Conservation (phyloP, 768 basidiomycete genomes). For the Boletus vinaceobasis region DNA sequence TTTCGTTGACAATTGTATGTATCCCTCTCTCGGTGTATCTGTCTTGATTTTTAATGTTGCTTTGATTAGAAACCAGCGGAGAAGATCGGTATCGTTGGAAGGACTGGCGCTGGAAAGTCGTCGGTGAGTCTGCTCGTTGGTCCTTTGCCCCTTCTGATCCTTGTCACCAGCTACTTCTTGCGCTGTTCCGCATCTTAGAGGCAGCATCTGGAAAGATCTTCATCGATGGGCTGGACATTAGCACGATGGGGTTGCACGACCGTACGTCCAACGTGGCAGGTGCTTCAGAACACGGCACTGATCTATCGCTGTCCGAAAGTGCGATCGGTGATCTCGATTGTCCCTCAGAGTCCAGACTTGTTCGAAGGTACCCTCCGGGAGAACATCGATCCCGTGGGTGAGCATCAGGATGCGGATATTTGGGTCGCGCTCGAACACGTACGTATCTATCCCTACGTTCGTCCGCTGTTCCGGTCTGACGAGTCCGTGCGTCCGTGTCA, state of each 20-base stretch:
- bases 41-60: slow-evolving; percentile 3
- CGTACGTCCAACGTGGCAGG: slow-evolving; percentile 5
- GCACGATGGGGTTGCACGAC: slow-evolving; percentile 71
- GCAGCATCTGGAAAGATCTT: slow-evolving; percentile 61
- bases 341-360: slow-evolving; percentile 74
- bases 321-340: slow-evolving; percentile 77
- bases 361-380: slow-evolving; percentile 76
- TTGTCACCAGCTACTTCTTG: slow-evolving; percentile 50
- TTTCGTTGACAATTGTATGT: slow-evolving; percentile 66
- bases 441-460: neutral
- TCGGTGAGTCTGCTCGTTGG: slow-evolving; percentile 42
- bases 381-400: slow-evolving; percentile 85
- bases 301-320: slow-evolving; percentile 35
- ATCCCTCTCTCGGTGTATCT: neutral
- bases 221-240: slow-evolving; percentile 76
- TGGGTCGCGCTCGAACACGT: slow-evolving; percentile 83
- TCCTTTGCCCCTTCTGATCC: neutral
- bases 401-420: slow-evolving; percentile 73
- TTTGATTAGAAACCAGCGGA: slow-evolving; percentile 62
- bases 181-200: slow-evolving; percentile 77
- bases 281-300: neutral
- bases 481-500: neutral
- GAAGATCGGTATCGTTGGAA: slow-evolving; percentile 86
- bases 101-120: slow-evolving; percentile 81
- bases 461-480: neutral